These are phyloP conservation scores for Venturia oleaginea DNA, from an alignment of 2,329 filamentous ascomycete genomes.

Conservation along the genomic window DNA sequence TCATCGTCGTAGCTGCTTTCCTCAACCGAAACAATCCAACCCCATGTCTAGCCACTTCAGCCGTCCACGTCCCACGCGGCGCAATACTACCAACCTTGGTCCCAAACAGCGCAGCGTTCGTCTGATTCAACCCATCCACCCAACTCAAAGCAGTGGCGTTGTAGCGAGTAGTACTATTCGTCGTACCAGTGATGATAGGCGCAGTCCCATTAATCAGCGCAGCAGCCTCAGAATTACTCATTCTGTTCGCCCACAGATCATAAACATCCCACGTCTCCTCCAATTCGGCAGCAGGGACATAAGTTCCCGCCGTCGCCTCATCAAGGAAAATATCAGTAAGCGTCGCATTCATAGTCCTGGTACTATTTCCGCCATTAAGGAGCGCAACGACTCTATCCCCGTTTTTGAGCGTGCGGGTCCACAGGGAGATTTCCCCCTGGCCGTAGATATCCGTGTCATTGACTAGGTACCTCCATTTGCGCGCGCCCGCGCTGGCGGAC, in stretches of 20 bases:
- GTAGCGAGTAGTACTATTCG: constrained; percentile 31
- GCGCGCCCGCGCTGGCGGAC: constrained; percentile 30
- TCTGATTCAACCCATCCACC: constrained; percentile 35
- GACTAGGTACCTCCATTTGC: constrained; percentile 38
- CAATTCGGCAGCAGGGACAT: constrained; percentile 30
- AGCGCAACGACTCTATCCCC: constrained; percentile 41
- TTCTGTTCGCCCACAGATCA: constrained; percentile 48
- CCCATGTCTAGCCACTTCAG: constrained; percentile 39
- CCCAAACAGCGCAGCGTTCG: constrained; percentile 38
- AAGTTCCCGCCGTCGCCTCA: constrained; percentile 33
- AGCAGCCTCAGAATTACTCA: constrained; percentile 37
- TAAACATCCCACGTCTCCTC: constrained; percentile 42
- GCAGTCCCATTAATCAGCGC: constrained; percentile 36
- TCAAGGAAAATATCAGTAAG: constrained; percentile 46
- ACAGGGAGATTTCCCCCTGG: constrained; percentile 41
- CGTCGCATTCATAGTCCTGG: constrained; percentile 39
- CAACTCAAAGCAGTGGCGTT: constrained; percentile 43
- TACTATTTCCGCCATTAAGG: constrained; percentile 40
- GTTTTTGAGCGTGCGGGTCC: constrained; percentile 38
- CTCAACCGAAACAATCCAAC: constrained; percentile 43
- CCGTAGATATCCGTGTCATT: constrained; percentile 34
- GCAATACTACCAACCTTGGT: constrained; percentile 35
- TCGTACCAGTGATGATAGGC: constrained; percentile 19
- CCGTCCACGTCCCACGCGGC: constrained; percentile 34
- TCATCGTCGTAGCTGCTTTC: constrained; percentile 20